Percentiles rank a stretch among this genome's conserved stretches.
Evolutionary conservation across 2,329 filamentous ascomycete species (phyloP).

Genomic region (Lecanicillium sp.): DNA sequence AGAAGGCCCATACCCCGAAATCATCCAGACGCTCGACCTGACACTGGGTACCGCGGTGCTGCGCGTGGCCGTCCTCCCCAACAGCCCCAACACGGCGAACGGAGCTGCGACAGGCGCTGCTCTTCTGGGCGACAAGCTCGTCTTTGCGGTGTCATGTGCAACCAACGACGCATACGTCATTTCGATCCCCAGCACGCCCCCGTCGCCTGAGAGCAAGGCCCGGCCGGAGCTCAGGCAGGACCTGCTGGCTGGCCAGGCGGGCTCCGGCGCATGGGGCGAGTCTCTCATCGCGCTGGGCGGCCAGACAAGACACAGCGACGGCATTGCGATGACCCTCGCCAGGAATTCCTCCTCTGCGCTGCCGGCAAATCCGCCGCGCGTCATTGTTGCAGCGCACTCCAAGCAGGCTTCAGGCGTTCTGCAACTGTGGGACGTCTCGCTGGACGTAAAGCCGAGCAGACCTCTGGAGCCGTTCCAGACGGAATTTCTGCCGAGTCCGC

Average conservation of each 20-base stretch:
- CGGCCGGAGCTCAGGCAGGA: constrained; percentile 46
- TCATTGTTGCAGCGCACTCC: constrained; percentile 56
- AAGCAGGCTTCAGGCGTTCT: constrained; percentile 53
- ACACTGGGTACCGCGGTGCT: constrained; percentile 49
- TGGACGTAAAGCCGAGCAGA: constrained; percentile 33
- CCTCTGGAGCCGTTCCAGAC: constrained; percentile 51
- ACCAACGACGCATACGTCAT: constrained; percentile 52
- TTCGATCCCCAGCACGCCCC: constrained; percentile 55
- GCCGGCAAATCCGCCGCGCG: constrained; percentile 30
- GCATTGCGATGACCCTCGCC: constrained; percentile 49
- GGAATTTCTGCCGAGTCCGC: constrained; percentile 49
- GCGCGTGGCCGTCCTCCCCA: constrained; percentile 50
- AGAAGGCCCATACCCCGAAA: constrained; percentile 46
- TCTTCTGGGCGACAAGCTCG: constrained; percentile 50
- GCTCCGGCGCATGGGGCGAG: constrained; percentile 59
- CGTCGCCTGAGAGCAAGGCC: constrained; percentile 53
- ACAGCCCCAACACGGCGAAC: constrained; percentile 41
- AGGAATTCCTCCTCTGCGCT: constrained; percentile 37
- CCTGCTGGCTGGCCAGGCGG: constrained; percentile 48
- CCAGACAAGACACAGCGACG: constrained; percentile 47
- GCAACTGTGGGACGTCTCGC: constrained; percentile 51
- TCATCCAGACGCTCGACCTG: constrained; percentile 57
- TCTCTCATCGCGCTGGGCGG: constrained; percentile 48
- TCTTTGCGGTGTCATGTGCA: constrained; percentile 55
- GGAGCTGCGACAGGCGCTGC: constrained; percentile 41